phyloP scores from a whole-genome alignment of 2,329 filamentous ascomycete genomes.

The Fusarium abutilonis region DNA sequence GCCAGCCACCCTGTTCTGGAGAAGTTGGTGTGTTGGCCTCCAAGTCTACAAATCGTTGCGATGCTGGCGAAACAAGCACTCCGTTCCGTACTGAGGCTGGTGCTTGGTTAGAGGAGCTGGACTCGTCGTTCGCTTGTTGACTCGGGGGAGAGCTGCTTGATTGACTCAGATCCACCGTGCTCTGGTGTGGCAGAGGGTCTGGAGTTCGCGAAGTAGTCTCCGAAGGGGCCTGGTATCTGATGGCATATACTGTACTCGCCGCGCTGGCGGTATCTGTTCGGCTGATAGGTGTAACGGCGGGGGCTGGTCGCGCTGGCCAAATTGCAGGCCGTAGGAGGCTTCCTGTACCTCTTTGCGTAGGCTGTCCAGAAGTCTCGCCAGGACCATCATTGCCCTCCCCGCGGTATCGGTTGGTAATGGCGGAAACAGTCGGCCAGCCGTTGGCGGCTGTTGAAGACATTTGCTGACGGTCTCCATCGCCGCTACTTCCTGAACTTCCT shows the following conservation, averaged over 20 bases:
- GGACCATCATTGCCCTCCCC: constrained; percentile 31
- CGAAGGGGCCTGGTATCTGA: constrained; percentile 68
- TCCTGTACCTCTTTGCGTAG: constrained; percentile 45
- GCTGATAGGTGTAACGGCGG: constrained; percentile 66
- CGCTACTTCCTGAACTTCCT: constrained; percentile 16
- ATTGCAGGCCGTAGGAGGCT: constrained; percentile 60
- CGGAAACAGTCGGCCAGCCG: constrained; percentile 46
- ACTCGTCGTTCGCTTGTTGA: constrained; percentile 44
- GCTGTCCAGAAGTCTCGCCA: constrained; percentile 40
- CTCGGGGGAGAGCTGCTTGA: constrained; percentile 49
- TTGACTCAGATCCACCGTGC: constrained; percentile 48
- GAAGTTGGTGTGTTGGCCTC: constrained; percentile 43
- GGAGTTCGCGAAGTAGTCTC: constrained; percentile 61
- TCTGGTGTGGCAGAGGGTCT: constrained; percentile 49
- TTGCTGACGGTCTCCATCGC: constrained; percentile 30
- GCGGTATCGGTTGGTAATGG: constrained; percentile 43
- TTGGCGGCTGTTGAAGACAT: constrained; percentile 32
- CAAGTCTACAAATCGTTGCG: constrained; percentile 38
- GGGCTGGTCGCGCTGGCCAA: constrained; percentile 66
- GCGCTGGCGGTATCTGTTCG: constrained; percentile 71
- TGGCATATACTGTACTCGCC: constrained; percentile 71
- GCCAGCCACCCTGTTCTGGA: constrained; percentile 45
- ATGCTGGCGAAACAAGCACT: constrained; percentile 28
- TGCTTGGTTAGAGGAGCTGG: constrained; percentile 35
- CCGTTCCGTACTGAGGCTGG: constrained; percentile 38